A percentile compares a stretch with the other conserved stretches of the same genome.
Conservation (phyloP, 2,329 filamentous ascomycete species). For the Dothistroma septosporum region DNA sequence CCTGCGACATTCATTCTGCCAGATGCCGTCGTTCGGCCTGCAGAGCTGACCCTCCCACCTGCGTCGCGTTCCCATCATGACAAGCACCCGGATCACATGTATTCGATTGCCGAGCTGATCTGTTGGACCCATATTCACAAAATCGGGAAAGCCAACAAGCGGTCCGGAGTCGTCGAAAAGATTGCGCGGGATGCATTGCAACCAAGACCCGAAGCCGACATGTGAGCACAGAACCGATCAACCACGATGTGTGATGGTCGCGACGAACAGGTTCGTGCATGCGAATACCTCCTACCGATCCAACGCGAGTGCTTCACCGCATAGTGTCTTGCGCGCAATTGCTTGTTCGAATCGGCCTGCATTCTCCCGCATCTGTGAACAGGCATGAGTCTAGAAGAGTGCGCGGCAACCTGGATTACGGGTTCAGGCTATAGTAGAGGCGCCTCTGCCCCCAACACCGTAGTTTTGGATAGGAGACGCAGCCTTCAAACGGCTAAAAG, state of each 20-base stretch:
- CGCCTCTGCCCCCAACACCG: slow-evolving; percentile 3
- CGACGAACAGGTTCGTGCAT: neutral
- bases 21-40: too few species aligned
- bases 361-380: slow-evolving; percentile 5
- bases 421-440: slow-evolving; percentile 8
- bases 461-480: slow-evolving; percentile 1
- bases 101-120: too few species aligned
- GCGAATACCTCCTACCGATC: neutral
- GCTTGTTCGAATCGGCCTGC: slow-evolving; percentile 9
- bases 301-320: too few species aligned
- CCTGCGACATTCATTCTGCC: neutral
- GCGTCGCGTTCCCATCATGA: too few species aligned
- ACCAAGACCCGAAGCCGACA: neutral
- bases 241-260: neutral
- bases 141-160: too few species aligned
- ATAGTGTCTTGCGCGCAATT: neutral
- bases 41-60: too few species aligned
- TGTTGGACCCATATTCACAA: too few species aligned
- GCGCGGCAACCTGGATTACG: neutral
- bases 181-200: neutral
- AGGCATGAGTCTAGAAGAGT: neutral
- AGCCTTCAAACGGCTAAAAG: slow-evolving; percentile 4
- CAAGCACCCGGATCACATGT: too few species aligned
- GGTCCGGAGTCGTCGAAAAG: neutral
- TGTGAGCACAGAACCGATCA: neutral